These are phyloP conservation scores for Spinacia oleracea DNA, from an alignment of 179 eudicot species.

Conservation along the genomic window DNA sequence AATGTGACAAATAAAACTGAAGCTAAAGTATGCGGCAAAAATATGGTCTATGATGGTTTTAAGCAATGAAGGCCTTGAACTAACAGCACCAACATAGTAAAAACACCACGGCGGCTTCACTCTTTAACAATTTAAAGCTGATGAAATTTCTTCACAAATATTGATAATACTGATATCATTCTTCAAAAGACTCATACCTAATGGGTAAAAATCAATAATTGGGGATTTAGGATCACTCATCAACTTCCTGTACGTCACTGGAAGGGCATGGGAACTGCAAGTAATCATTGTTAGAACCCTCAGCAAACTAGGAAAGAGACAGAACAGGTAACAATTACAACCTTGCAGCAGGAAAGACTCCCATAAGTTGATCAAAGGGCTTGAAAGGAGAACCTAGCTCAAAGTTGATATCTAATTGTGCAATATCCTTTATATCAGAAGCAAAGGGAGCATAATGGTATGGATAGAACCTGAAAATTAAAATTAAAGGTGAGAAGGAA, in stretches of 20 bases:
- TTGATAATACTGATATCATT: not conserved
- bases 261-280: conserved; percentile 96
- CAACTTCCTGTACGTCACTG: conserved; percentile 73
- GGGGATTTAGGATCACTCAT: conserved; percentile 89
- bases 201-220: conserved; percentile 88
- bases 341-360: conserved; percentile 99
- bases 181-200: conserved; percentile 46
- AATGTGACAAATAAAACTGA: not conserved
- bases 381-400: conserved; percentile 89
- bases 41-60: not conserved
- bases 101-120: not conserved
- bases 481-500: conserved; percentile 2
- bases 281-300: conserved; percentile 35
- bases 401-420: conserved; percentile 60
- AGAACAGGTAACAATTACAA: conserved; percentile 29
- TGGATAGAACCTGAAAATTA: conserved; percentile 84
- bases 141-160: not conserved
- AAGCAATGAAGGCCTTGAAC: not conserved
- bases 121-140: not conserved
- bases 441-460: conserved; percentile 99
- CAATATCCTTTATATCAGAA: conserved; percentile 83
- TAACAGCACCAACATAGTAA: not conserved
- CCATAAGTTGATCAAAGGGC: conserved; percentile 93
- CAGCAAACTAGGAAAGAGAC: conserved; percentile 10
- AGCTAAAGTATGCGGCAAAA: not conserved